phyloP scores from a whole-genome alignment of 768 basidiomycete genomes.

The Panaeolus papilionaceus region DNA sequence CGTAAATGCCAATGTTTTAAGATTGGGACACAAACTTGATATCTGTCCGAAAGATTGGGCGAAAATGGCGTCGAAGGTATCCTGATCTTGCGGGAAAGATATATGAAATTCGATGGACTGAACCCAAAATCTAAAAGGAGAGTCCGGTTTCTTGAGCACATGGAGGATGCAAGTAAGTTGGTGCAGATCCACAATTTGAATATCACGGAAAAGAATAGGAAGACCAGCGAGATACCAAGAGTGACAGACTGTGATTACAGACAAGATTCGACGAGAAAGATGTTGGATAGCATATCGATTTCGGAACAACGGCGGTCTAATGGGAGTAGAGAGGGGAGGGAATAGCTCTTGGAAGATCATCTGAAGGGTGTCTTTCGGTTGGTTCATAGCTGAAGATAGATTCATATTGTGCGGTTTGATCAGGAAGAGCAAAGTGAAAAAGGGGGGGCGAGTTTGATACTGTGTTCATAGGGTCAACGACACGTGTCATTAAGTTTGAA shows the following conservation, averaged over 20 bases:
- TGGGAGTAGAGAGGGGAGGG: conserved; percentile 5
- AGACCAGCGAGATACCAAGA: conserved; percentile 7
- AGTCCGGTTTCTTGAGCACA: neutral
- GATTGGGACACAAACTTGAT: neutral
- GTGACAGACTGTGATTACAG: neutral
- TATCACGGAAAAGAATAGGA: neutral
- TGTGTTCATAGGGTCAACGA: no score
- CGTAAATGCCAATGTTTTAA: neutral
- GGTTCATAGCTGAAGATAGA: conserved; percentile 1
- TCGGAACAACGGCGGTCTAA: neutral
- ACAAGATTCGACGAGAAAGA: neutral
- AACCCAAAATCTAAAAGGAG: conserved; percentile 1
- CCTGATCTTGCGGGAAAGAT: neutral
- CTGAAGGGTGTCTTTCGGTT: conserved; percentile 8
- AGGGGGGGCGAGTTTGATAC: no score
- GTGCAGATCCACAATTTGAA: neutral
- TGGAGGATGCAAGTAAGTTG: neutral
- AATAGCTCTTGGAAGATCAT: conserved; percentile 2
- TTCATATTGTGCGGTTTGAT: neutral
- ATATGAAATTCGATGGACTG: neutral
- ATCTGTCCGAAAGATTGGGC: neutral
- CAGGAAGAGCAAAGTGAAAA: no score
- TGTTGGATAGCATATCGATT: neutral
- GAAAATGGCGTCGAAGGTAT: neutral
- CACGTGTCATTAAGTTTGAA: no score